phyloP scores from a whole-genome alignment of 345 rosid species.

The Gossypium herbaceum region DNA sequence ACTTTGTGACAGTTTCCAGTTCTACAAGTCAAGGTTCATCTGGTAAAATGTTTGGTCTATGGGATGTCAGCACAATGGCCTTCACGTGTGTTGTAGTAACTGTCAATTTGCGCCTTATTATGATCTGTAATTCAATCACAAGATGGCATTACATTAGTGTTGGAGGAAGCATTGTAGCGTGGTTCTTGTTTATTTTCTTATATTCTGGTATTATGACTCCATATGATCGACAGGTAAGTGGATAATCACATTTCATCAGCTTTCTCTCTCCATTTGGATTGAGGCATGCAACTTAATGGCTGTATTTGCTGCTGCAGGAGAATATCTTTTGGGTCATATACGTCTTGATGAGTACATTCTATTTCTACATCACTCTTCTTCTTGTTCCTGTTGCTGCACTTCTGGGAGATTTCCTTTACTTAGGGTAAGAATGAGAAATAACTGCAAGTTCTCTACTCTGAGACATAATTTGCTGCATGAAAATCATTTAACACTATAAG shows the following conservation, averaged over 20 bases:
- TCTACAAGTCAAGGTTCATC: conserved; percentile 60
- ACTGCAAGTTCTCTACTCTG: conserved; percentile 6
- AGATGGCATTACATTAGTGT: conserved; percentile 86
- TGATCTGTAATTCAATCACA: conserved; percentile 92
- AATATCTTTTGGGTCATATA: conserved; percentile 74
- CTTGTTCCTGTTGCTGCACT: conserved; percentile 88
- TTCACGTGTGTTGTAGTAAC: conserved; percentile 94
- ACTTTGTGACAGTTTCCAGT: conserved; percentile 61
- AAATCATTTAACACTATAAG: neutral
- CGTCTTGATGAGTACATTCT: conserved; percentile 84
- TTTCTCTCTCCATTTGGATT: neutral
- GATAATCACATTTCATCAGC: conserved; percentile 7
- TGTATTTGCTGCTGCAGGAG: conserved; percentile 52
- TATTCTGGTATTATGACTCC: conserved; percentile 56
- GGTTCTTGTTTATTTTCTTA: conserved; percentile 74
- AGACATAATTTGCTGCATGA: neutral
- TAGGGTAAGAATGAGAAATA: conserved; percentile 45
- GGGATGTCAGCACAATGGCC: conserved; percentile 99
- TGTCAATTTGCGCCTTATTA: conserved; percentile 87
- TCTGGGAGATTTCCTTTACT: conserved; percentile 87
- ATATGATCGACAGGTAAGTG: conserved; percentile 37
- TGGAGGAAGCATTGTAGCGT: conserved; percentile 87
- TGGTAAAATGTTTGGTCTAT: conserved; percentile 82
- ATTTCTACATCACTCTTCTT: conserved; percentile 72
- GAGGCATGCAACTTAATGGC: conserved; percentile 10